Conservation (phyloP, 805 yeast genomes). For the Komagataella pseudopastoris region DNA sequence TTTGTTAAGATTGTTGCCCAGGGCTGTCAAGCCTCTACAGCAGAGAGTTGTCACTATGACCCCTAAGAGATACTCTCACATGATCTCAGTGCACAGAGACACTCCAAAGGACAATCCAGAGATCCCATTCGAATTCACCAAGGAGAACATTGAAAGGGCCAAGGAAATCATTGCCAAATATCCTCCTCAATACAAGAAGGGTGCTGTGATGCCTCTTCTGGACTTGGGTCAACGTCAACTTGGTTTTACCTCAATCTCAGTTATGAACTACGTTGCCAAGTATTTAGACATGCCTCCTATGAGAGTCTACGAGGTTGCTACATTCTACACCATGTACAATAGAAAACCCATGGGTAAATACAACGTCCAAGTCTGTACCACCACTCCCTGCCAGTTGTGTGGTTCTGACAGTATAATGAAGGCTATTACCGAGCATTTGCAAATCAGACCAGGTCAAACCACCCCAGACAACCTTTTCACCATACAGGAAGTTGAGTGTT, state of each 20-base stretch:
- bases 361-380: slow-evolving; percentile 77
- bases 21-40: not conserved
- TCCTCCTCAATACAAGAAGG: slow-evolving; percentile 78
- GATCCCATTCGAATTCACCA: slow-evolving; percentile 59
- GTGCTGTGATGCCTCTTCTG: slow-evolving; percentile 77
- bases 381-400: slow-evolving; percentile 81
- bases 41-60: not conserved
- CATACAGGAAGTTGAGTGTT: slow-evolving; percentile 78
- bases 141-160: slow-evolving; percentile 57
- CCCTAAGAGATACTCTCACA: slow-evolving; percentile 1
- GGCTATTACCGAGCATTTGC: slow-evolving; percentile 47
- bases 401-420: slow-evolving; percentile 70
- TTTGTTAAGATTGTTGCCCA: not conserved
- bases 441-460: slow-evolving; percentile 65
- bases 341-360: slow-evolving; percentile 78
- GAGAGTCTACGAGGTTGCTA: slow-evolving; percentile 89
- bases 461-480: slow-evolving; percentile 67
- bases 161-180: slow-evolving; percentile 62
- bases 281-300: slow-evolving; percentile 81
- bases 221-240: slow-evolving; percentile 81
- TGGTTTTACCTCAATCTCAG: slow-evolving; percentile 77
- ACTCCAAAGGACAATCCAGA: slow-evolving; percentile 51
- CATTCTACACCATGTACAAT: slow-evolving; percentile 85
- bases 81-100: slow-evolving; percentile 49
- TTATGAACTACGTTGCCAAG: slow-evolving; percentile 83